These are phyloP conservation scores for Fusarium nurragi DNA, from an alignment of 2,329 filamentous ascomycete genomes.

Conservation along the genomic window DNA sequence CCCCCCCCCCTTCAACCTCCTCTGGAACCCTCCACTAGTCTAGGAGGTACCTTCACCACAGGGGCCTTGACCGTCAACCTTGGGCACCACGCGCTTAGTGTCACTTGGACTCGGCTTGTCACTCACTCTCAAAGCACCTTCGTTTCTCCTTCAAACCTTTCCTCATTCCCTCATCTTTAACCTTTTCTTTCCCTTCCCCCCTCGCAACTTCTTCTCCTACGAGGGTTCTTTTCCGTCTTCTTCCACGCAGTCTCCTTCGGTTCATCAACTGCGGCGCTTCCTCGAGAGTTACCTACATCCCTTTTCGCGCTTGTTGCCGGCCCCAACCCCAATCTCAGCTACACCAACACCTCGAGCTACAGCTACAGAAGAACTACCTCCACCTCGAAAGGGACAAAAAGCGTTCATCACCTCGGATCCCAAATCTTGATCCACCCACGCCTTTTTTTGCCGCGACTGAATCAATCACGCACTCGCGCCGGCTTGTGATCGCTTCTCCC, in stretches of 20 bases:
- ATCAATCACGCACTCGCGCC: conserved; percentile 12
- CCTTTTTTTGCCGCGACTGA: conserved; percentile 17
- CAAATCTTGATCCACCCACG: conserved; percentile 27
- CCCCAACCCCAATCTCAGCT: neutral
- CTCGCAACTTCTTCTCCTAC: neutral
- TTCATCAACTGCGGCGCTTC: neutral
- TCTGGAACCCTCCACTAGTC: conserved; percentile 15
- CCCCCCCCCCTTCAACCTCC: no score
- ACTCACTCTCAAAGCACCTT: conserved; percentile 21
- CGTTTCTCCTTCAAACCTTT: conserved; percentile 20
- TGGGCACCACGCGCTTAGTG: conserved; percentile 32
- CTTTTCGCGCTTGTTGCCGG: conserved; percentile 3
- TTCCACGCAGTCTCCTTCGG: neutral
- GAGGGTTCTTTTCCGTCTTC: neutral
- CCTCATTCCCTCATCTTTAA: conserved; percentile 23
- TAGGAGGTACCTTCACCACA: conserved; percentile 18
- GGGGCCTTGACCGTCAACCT: conserved; percentile 23
- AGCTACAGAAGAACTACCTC: conserved; percentile 4
- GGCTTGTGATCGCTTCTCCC: conserved; percentile 17
- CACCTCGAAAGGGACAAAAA: conserved; percentile 12
- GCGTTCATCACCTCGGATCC: conserved; percentile 18
- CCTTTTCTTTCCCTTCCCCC: neutral
- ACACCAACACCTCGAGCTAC: conserved; percentile 6
- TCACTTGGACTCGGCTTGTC: conserved; percentile 28
- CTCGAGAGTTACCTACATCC: conserved; percentile 3